Base-by-base conservation (phyloP, 805 yeast genomes). In the Grigorovia transvaalensis region DNA sequence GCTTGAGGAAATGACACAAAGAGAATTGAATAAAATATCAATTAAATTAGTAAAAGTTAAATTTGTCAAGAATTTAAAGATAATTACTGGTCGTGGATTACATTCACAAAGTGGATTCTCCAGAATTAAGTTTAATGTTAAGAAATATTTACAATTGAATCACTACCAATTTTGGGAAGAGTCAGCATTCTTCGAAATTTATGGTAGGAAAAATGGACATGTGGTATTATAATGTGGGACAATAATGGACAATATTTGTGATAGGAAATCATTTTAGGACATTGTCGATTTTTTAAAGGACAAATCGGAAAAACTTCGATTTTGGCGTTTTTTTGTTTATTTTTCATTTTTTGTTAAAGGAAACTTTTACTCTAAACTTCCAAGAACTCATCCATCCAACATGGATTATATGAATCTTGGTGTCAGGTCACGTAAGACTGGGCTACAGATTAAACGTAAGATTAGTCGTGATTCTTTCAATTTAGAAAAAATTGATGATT, bases 11-110 rank as follows among this genome's bases (percentile, higher is more conserved):
- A 43, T 74, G 18, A 56, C 58, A 1, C 62, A 65, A 20, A 61
- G 90, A 50, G 74, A 70, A 50, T 56, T 66, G 1, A 50, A 61
- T 20, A 79, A 80, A 0, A 70, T 65, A 5, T 59, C 64, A 5
- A 54, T 62, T 2, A 65, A 61, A 50, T 71, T 74, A 1, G 53
- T 67, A 0, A 65, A 63, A 30, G 81, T 74, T 0, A 51, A 58
- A 11, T 70, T 71, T 61, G 72, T 77, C 1, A 69, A 65, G 0
- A 76, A 78, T 0, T 58, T 84, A 8, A 61, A 54, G 1, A 66
- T 85, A 0, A 66, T 84, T 12, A 83, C 91, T 0, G 91, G 93
- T 0, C 66, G 87, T 56, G 93, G 93, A 0, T 59, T 81, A 6
- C 93, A 85, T 63, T 81, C 87, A 46, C 70, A 62, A 1, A 79